Conservation (phyloP, 371 early-diverging fungal species). For the Actinomucor elegans region DNA sequence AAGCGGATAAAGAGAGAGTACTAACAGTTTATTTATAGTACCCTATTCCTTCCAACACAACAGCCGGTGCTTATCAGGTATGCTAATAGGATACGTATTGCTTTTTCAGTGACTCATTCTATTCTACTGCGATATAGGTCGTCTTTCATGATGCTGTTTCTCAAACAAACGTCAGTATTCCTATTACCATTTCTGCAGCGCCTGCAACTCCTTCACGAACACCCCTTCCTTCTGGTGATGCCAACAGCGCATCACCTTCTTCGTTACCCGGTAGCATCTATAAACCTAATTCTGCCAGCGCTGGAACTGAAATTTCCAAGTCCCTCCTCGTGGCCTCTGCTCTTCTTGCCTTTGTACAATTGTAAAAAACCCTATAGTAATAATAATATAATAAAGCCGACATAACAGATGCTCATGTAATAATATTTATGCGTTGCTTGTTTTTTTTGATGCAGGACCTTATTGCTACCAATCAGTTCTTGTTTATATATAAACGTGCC, state of each 20-base stretch:
- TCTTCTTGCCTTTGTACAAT: constrained; percentile 7
- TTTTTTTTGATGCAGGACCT: too few species aligned
- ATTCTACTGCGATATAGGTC: constrained; percentile 28
- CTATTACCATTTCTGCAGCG: constrained; percentile 31
- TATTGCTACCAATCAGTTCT: too few species aligned
- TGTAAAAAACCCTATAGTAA: background rate
- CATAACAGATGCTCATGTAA: too few species aligned
- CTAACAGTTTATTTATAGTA: constrained; percentile 20
- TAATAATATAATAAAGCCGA: too few species aligned
- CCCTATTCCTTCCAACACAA: constrained; percentile 27
- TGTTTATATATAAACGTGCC: too few species aligned
- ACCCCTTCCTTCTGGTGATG: constrained; percentile 5
- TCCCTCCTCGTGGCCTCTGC: constrained; percentile 4
- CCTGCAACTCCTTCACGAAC: constrained; percentile 13
- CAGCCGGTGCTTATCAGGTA: constrained; percentile 30
- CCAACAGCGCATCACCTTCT: background rate
- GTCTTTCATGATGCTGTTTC: constrained; percentile 23
- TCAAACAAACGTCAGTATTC: constrained; percentile 26
- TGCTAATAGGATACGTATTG: too few species aligned
- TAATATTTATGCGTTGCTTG: too few species aligned
- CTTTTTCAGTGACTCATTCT: too few species aligned
- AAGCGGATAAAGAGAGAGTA: background rate
- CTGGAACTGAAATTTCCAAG: background rate
- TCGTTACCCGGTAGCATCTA: background rate
- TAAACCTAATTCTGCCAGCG: constrained; percentile 6